Base-by-base conservation (phyloP, 305 asterid species). In the Nicotiana rustica region DNA sequence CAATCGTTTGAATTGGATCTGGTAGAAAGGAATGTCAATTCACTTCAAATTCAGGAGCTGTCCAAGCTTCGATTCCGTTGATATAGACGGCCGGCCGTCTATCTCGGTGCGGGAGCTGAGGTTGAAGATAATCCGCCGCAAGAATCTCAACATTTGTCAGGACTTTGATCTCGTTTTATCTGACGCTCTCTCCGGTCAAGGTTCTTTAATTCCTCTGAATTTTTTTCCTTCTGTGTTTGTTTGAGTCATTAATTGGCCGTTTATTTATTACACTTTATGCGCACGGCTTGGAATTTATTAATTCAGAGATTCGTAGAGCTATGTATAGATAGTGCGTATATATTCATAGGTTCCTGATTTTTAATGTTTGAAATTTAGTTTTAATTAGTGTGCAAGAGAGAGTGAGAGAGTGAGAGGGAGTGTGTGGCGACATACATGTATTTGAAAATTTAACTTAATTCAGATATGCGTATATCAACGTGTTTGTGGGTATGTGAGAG, bases 31-130 rank as follows among this genome's bases (percentile, higher is more conserved):
- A 33, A 88, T 88, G 91, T 86, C 90, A 44, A 86, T 88, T 77
- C 87, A 81, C 65, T 88, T 86, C 85, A 86, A 82, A 56, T 88
- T 88, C 80, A 75, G 87, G 47, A 88, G 91, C 76, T 80, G 85
- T 18, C 78, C 60, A 25, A 67, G 10, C 76, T 86, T 73, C 81
- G 89, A 86, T 44, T 57, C 82, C 67, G 85, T 85, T 41, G 87
- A 85, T 31, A 83, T 83, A 84, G 86, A 71, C 10, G 86, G 87
- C 10, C 85, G 85, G 56, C 4, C 85, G 15, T 84, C 87, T 38
- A 81, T 88, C 55, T 33, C 87, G 47, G 76, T 86, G 13, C 64
- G 84, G 10, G 90, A 88, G 80, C 71, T 88, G 68, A 76, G 66
- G 82, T 52, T 7, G 31, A 79, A 68, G 79, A 85, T 88, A 19